Evolutionary conservation across 371 early-diverging fungal genomes (phyloP), one percentile per base, ranked within the genome.

Genomic region (Mortierella sp.): DNA sequence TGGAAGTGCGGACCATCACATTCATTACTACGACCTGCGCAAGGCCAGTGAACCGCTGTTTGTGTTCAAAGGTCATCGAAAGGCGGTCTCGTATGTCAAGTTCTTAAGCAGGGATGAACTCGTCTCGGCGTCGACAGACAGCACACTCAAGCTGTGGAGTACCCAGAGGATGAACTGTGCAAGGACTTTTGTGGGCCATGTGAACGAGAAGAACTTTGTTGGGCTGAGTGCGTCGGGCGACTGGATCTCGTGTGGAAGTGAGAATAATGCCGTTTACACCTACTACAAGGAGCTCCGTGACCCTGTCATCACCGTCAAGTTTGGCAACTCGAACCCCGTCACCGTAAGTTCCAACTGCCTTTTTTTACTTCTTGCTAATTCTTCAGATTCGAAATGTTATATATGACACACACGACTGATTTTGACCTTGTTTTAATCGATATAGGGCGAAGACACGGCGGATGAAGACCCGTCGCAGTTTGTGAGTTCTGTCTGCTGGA

Each of bases 161-260:
- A 82, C 93, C 38, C 82, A 82, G 29, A 82, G 90, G 29, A 86
- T 84, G 63, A 86, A 89, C 41, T 95, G 94, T 65, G 84, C 90
- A 12, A 88, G 96, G 44, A 94, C 96, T 4, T 98, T 90, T 82
- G 82, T 89, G 8, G 98, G 98, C 8, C 98, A 98, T 84, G 78
- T 89, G 38, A 98, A 98, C 82, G 97, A 97, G 80, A 97, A 96
- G 90, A 97, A 98, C 90, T 98, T 98, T 95, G 98, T 97, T 11
- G 98, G 98, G 2, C 87, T 97, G 63, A 91, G 92, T 35, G 89
- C 94, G 14, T 93, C 94, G 18, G 92, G 92, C 6, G 95, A 97
- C 76, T 97, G 96, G 94, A 95, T 98, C 79, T 89, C 96, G 0
- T 97, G 97, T 81, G 98, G 98, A 27, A 96, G 96, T 82, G 98